phyloP scores from a whole-genome alignment of 169 alveolate genomes.

The Babesia ovata region DNA sequence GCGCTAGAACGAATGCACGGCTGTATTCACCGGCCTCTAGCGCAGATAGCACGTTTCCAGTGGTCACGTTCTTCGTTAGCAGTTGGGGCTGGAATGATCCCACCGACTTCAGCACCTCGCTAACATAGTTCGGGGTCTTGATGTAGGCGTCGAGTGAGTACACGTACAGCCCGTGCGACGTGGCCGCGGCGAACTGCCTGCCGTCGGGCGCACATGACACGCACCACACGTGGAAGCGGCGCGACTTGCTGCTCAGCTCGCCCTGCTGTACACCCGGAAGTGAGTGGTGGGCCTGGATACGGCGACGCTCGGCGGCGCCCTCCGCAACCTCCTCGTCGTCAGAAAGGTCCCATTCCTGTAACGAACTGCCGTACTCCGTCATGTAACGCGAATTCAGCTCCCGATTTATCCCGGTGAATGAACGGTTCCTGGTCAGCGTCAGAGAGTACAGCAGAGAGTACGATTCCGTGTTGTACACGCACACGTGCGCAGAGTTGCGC shows the following conservation, averaged over 20 bases:
- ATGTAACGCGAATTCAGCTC: conserved; percentile 71
- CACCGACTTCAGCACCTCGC: conserved; percentile 58
- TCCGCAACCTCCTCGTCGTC: conserved; percentile 60
- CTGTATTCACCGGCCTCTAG: conserved; percentile 72
- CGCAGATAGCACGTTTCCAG: conserved; percentile 61
- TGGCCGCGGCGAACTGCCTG: conserved; percentile 67
- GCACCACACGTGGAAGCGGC: conserved; percentile 61
- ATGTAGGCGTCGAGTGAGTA: conserved; percentile 54
- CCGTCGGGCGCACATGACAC: conserved; percentile 62
- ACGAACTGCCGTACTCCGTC: conserved; percentile 61
- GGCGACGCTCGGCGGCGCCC: conserved; percentile 59
- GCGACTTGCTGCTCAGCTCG: conserved; percentile 46
- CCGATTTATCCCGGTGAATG: conserved; percentile 68
- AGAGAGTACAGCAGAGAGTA: conserved; percentile 62
- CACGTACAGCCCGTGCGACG: conserved; percentile 65
- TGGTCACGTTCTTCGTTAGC: conserved; percentile 80
- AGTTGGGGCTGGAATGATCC: conserved; percentile 76
- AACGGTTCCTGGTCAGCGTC: conserved; percentile 69
- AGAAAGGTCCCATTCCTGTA: conserved; percentile 61
- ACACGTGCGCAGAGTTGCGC: conserved; percentile 74
- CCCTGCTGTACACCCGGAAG: conserved; percentile 73
- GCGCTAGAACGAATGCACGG: conserved; percentile 76
- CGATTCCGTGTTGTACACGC: conserved; percentile 73
- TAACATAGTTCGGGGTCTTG: conserved; percentile 49
- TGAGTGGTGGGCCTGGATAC: conserved; percentile 70